Evolutionary conservation across 1,139 yeast genomes (phyloP).

Genomic region (Protomyces gravidus): DNA sequence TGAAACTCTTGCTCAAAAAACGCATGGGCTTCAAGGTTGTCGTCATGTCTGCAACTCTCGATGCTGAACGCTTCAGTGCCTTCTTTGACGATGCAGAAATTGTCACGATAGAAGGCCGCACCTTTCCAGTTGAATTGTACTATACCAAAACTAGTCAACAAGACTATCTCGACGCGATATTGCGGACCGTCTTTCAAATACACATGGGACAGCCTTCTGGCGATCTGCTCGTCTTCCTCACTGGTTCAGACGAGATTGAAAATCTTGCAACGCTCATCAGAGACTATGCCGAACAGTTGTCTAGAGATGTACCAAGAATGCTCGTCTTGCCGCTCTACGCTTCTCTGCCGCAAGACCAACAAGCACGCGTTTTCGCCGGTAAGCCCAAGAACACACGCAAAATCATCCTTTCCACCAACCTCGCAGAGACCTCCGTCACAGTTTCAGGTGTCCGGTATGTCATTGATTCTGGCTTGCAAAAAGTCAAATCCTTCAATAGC

Average conservation of each 20-base stretch:
- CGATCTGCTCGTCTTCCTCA: conserved; percentile 81
- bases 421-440: conserved; percentile 95
- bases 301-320: conserved; percentile 45
- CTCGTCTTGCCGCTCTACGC: conserved; percentile 86
- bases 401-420: conserved; percentile 84
- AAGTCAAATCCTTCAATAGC: conserved; percentile 55
- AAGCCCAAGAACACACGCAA: conserved; percentile 63
- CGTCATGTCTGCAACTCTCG: conserved; percentile 92
- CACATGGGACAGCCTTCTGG: conserved; percentile 74
- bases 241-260: conserved; percentile 98
- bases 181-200: conserved; percentile 70
- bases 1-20: conserved; percentile 57
- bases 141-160: conserved; percentile 62
- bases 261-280: conserved; percentile 63
- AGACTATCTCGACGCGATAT: conserved; percentile 76
- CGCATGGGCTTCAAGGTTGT: conserved; percentile 51
- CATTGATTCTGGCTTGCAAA: conserved; percentile 84
- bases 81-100: conserved; percentile 78
- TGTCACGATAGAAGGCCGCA: conserved; percentile 81
- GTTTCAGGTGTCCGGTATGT: conserved; percentile 95
- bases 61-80: conserved; percentile 79
- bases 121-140: conserved; percentile 71
- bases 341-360: conserved; percentile 80
- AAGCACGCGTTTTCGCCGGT: conserved; percentile 66
- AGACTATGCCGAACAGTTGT: conserved; percentile 53